Conservation (phyloP, 2,329 filamentous ascomycete genomes). For the Fusarium algeriense region DNA sequence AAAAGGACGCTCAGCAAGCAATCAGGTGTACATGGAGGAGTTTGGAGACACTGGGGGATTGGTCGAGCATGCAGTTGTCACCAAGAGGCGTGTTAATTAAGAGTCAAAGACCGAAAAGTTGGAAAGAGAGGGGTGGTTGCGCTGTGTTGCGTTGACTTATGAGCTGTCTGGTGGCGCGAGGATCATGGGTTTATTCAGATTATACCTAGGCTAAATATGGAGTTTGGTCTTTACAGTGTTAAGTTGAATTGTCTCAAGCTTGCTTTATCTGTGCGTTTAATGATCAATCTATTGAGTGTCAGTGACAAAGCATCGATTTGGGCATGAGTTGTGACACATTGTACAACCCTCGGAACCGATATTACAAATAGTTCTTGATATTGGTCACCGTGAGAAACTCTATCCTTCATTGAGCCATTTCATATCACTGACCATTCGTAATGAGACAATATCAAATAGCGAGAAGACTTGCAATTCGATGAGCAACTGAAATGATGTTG, state of each 20-base stretch:
- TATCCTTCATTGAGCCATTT: background rate
- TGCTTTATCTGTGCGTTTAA: background rate
- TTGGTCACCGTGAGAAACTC: background rate
- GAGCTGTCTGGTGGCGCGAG: slow-evolving; percentile 38
- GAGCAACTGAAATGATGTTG: background rate
- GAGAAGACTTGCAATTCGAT: background rate
- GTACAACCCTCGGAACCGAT: background rate
- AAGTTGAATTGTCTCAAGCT: slow-evolving; percentile 1
- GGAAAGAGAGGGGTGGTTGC: background rate
- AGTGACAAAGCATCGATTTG: background rate
- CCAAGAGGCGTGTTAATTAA: slow-evolving; percentile 30
- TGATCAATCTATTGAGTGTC: background rate
- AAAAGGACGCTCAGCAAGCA: slow-evolving; percentile 35
- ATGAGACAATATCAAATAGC: background rate
- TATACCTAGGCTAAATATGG: slow-evolving; percentile 48
- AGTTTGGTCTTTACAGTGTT: slow-evolving; percentile 35
- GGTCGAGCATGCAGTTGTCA: slow-evolving; percentile 28
- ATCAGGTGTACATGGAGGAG: slow-evolving; percentile 30
- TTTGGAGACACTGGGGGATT: slow-evolving; percentile 18
- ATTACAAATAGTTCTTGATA: background rate
- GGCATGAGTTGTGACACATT: background rate
- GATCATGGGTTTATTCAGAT: slow-evolving; percentile 43
- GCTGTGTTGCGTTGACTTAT: slow-evolving; percentile 9
- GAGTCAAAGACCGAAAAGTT: slow-evolving; percentile 22
- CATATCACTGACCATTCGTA: background rate